phyloP scores from a whole-genome alignment of 805 yeast species.

The Danielozyma ontarioensis region DNA sequence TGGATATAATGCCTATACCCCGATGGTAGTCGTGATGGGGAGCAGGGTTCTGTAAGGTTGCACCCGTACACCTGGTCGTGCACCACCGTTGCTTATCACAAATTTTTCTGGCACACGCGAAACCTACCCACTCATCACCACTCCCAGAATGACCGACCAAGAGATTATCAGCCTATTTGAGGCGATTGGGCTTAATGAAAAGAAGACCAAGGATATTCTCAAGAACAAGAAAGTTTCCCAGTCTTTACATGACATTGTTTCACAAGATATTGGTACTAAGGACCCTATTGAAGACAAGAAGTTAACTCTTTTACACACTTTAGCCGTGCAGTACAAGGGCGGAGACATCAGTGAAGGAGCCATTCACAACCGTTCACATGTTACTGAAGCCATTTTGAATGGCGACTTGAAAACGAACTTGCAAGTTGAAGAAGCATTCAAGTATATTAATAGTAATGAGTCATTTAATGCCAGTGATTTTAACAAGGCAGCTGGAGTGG shows the following conservation, averaged over 20 bases:
- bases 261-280: slow-evolving; percentile 27
- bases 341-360: slow-evolving; percentile 53
- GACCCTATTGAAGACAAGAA: slow-evolving; percentile 50
- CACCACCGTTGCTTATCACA: too few relatives aligned
- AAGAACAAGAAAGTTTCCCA: slow-evolving; percentile 82
- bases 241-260: slow-evolving; percentile 57
- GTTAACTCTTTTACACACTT: slow-evolving; percentile 64
- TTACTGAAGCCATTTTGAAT: slow-evolving; percentile 58
- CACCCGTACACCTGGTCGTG: too few relatives aligned
- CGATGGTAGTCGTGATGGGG: too few relatives aligned
- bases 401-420: slow-evolving; percentile 61
- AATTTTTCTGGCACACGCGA: too few relatives aligned
- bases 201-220: slow-evolving; percentile 71
- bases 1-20: too few relatives aligned
- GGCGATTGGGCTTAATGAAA: slow-evolving; percentile 61
- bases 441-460: slow-evolving; percentile 55
- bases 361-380: slow-evolving; percentile 41
- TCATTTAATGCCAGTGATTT: slow-evolving; percentile 45
- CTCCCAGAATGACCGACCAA: too few relatives aligned
- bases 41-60: too few relatives aligned
- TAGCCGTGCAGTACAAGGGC: slow-evolving; percentile 70
- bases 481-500: slow-evolving; percentile 70
- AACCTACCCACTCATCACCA: too few relatives aligned
- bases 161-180: slow-evolving; percentile 33
- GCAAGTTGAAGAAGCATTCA: slow-evolving; percentile 77